These are phyloP conservation scores for Pistacia vera DNA, from an alignment of 345 rosid species.

Conservation along the genomic window DNA sequence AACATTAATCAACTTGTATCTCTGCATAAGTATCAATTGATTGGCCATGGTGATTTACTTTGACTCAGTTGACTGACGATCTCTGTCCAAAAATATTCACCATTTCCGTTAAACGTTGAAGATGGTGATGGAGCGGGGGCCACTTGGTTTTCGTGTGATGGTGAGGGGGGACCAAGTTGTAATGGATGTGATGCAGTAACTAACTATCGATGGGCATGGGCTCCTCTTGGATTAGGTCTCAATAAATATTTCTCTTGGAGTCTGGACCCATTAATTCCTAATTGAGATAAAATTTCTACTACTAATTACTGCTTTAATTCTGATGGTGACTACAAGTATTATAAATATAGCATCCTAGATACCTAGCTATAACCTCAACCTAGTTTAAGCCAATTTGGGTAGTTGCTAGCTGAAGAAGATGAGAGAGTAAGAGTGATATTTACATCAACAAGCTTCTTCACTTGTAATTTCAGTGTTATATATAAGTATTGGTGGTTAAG, in stretches of 20 bases:
- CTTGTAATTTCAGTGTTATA: no score
- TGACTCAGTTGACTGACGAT: slow-evolving; percentile 9
- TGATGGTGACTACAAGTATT: neutral
- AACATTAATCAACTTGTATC: neutral
- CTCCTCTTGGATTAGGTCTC: neutral
- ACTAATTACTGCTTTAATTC: neutral
- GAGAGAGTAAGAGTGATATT: neutral
- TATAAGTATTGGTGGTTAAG: no score
- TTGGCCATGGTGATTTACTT: neutral
- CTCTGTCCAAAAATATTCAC: slow-evolving; percentile 21
- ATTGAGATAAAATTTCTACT: no score
- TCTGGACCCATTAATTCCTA: neutral
- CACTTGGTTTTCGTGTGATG: slow-evolving; percentile 28
- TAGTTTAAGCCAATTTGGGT: neutral
- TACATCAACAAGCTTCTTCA: neutral
- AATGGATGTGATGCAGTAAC: slow-evolving; percentile 37
- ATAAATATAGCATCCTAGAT: no score
- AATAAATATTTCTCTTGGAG: neutral
- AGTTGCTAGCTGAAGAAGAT: neutral
- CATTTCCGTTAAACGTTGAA: slow-evolving; percentile 35
- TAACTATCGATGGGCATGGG: neutral
- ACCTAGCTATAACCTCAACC: neutral
- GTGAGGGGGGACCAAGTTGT: slow-evolving; percentile 26
- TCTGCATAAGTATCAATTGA: neutral
- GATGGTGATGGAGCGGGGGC: slow-evolving; percentile 19